Percentiles rank a stretch among this genome's conserved stretches.
Conservation (phyloP, 2,329 filamentous ascomycete species). For the Byssoonygena ceratinophila region DNA sequence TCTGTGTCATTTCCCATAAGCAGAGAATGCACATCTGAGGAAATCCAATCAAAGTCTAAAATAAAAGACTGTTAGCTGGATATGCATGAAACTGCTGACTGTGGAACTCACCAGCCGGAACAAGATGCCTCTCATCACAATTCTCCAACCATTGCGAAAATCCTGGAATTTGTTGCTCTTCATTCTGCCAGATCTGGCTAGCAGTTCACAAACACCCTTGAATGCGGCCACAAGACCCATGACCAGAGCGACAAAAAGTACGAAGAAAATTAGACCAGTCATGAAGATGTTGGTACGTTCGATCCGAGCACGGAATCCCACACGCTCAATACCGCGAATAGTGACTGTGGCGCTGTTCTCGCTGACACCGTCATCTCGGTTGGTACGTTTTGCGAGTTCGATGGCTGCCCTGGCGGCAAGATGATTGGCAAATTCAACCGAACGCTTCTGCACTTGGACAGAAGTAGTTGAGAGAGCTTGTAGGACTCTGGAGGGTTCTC, state of each 20-base stretch:
- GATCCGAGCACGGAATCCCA: slow-evolving; percentile 74
- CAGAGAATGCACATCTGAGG: slow-evolving; percentile 83
- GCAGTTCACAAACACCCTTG: slow-evolving; percentile 69
- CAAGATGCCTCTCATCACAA: slow-evolving; percentile 83
- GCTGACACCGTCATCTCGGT: slow-evolving; percentile 40
- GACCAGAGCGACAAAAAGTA: slow-evolving; percentile 67
- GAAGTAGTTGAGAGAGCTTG: slow-evolving; percentile 64
- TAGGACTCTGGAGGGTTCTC: slow-evolving; percentile 67
- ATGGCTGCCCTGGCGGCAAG: slow-evolving; percentile 26
- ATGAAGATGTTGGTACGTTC: slow-evolving; percentile 89
- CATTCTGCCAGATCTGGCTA: slow-evolving; percentile 65
- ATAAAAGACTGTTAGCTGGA: slow-evolving; percentile 7
- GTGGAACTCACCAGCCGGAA: slow-evolving; percentile 56
- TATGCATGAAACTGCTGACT: neutral
- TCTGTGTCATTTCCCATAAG: slow-evolving; percentile 82
- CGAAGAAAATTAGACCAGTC: slow-evolving; percentile 81
- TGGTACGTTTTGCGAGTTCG: slow-evolving; percentile 46
- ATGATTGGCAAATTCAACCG: slow-evolving; percentile 32
- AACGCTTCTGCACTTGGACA: slow-evolving; percentile 66
- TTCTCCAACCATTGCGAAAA: slow-evolving; percentile 89
- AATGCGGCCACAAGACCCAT: slow-evolving; percentile 63
- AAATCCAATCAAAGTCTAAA: slow-evolving; percentile 68
- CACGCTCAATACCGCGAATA: slow-evolving; percentile 76
- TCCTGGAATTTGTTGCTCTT: slow-evolving; percentile 78
- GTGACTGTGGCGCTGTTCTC: slow-evolving; percentile 40